Conservation (phyloP, 2,329 filamentous ascomycete genomes). For the Colletotrichum sp. region DNA sequence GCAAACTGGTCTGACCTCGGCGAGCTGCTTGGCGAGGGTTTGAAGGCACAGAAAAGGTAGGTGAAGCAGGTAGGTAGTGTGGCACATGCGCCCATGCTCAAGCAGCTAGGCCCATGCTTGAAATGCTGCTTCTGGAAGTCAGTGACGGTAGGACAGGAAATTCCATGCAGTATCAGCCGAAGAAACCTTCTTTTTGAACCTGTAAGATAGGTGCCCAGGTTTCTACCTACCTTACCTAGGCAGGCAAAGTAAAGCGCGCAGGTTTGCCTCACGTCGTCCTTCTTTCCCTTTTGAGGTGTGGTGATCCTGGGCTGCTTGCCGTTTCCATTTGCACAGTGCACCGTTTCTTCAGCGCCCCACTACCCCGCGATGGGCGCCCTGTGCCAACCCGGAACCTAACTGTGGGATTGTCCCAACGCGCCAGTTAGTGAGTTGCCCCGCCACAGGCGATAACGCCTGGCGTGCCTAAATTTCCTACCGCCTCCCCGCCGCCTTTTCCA, state of each 20-base stretch:
- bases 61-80: neutral
- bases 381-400: neutral
- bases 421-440: conserved; percentile 7
- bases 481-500: conserved; percentile 3
- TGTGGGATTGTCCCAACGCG: neutral
- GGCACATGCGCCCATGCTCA: neutral
- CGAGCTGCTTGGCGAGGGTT: neutral
- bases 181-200: neutral
- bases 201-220: neutral
- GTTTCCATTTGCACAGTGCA: neutral
- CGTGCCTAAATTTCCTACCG: conserved; percentile 13
- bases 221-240: neutral
- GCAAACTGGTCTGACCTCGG: neutral
- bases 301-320: neutral
- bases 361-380: conserved; percentile 18
- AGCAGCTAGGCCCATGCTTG: neutral
- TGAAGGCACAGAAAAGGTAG: neutral
- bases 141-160: neutral
- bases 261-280: neutral
- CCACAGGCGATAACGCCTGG: conserved; percentile 9
- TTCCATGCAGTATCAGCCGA: neutral
- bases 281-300: neutral
- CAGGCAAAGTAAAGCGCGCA: neutral
- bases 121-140: neutral
- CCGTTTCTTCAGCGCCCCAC: conserved; percentile 17